phyloP scores from a whole-genome alignment of 352 stramenopile species.

The Phytophthora sansomeana region DNA sequence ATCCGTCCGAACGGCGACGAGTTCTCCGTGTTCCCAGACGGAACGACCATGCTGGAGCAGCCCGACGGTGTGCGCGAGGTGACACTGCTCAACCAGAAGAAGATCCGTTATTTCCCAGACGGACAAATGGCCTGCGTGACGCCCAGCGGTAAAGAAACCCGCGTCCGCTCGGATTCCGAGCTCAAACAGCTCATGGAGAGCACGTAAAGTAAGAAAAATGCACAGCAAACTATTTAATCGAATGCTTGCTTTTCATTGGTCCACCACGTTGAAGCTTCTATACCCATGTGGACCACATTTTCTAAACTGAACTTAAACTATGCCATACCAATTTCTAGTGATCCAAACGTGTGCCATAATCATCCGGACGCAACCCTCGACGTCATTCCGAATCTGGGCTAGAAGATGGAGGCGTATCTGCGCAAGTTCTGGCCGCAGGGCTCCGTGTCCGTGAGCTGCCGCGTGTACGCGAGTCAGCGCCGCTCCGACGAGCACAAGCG shows the following conservation, averaged over 20 bases:
- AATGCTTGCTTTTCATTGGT: not conserved
- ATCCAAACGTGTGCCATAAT: constrained; percentile 4
- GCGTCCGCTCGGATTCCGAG: constrained; percentile 71
- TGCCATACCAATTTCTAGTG: too few relatives aligned
- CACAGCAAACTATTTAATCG: constrained; percentile 32
- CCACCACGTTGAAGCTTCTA: too few relatives aligned
- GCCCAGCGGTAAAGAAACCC: constrained; percentile 52
- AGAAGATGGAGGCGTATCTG: constrained; percentile 36
- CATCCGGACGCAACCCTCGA: constrained; percentile 7
- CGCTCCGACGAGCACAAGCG: constrained; percentile 36
- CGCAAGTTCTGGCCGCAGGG: constrained; percentile 35
- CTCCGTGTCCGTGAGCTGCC: constrained; percentile 40
- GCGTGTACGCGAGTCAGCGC: constrained; percentile 34
- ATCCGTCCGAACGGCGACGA: constrained; percentile 81
- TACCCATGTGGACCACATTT: too few relatives aligned
- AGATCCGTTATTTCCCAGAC: constrained; percentile 80
- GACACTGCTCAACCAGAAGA: constrained; percentile 76
- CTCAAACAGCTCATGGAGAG: constrained; percentile 65
- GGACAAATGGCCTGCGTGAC: constrained; percentile 71
- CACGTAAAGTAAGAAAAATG: constrained; percentile 16
- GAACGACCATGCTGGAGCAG: constrained; percentile 83
- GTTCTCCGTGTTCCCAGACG: constrained; percentile 84
- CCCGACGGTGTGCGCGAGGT: constrained; percentile 78
- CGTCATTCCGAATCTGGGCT: constrained; percentile 14
- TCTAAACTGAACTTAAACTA: too few relatives aligned